phyloP scores from a whole-genome alignment of 2,329 filamentous ascomycete species.

The Clonostachys sp. region DNA sequence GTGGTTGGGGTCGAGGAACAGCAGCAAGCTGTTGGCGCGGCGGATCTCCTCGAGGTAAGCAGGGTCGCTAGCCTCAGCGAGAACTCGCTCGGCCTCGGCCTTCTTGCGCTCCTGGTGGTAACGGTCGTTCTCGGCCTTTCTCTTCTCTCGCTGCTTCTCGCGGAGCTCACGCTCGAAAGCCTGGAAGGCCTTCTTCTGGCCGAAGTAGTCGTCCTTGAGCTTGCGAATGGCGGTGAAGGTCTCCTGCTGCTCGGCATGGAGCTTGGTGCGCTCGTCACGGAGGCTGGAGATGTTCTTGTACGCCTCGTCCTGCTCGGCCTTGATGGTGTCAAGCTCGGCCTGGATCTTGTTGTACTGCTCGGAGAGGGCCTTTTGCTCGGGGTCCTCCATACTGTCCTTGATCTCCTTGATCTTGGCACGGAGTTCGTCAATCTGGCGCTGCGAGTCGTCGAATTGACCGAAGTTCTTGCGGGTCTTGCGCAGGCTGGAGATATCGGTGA shows the following conservation, averaged over 20 bases:
- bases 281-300: constrained; percentile 84
- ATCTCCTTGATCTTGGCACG: constrained; percentile 85
- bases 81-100: constrained; percentile 69
- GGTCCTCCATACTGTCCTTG: constrained; percentile 85
- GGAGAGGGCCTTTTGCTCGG: constrained; percentile 81
- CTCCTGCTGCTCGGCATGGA: constrained; percentile 80
- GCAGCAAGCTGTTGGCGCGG: constrained; percentile 79
- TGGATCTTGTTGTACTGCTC: constrained; percentile 84
- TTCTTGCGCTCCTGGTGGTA: constrained; percentile 69
- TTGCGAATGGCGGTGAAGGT: constrained; percentile 80
- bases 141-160: constrained; percentile 70
- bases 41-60: constrained; percentile 93
- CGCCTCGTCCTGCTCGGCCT: constrained; percentile 84
- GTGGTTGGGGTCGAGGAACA: constrained; percentile 80
- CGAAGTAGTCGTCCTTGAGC: constrained; percentile 85
- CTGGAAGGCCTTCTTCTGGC: constrained; percentile 74
- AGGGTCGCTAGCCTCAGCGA: constrained; percentile 77
- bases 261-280: constrained; percentile 78
- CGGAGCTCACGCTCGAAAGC: constrained; percentile 81
- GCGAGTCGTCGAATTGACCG: constrained; percentile 73
- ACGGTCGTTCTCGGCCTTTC: constrained; percentile 74
- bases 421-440: constrained; percentile 85
- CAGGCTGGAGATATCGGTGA: constrained; percentile 75
- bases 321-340: constrained; percentile 83
- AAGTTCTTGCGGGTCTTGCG: constrained; percentile 92